phyloP scores from a whole-genome alignment of 306 rosid species.

The Dryas octopetala region DNA sequence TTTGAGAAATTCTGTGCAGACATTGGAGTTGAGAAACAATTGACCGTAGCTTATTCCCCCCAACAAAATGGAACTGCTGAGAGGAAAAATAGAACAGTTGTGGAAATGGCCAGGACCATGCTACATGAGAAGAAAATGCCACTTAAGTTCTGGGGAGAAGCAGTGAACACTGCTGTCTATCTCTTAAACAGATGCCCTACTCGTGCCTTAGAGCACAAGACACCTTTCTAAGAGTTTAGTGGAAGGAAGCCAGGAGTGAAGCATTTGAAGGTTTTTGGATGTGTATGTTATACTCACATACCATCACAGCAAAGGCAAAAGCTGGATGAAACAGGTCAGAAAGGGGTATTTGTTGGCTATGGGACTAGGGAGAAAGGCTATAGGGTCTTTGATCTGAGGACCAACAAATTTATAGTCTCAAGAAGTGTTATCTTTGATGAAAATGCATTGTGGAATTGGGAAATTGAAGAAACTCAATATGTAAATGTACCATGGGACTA shows the following conservation, averaged over 20 bases:
- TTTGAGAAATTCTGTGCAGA: slow-evolving; percentile 2
- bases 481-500: not conserved
- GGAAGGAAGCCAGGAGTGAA: not conserved
- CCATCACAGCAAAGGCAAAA: not conserved
- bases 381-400: not conserved
- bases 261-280: not conserved
- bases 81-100: not conserved
- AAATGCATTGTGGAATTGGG: not conserved
- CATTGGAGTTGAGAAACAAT: not conserved
- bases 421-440: not conserved
- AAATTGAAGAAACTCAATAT: not conserved
- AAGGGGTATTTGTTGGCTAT: not conserved
- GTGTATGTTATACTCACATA: not conserved
- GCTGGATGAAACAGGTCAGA: not conserved
- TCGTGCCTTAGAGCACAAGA: not conserved
- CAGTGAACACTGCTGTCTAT: not conserved
- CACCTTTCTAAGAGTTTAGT: not conserved
- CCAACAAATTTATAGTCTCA: not conserved
- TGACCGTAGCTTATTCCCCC: not conserved
- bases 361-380: not conserved
- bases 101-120: not conserved
- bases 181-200: not conserved
- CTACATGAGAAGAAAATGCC: not conserved
- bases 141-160: not conserved
- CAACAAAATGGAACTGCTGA: not conserved